phyloP scores from a whole-genome alignment of 306 rosid genomes.

The Senna tora region DNA sequence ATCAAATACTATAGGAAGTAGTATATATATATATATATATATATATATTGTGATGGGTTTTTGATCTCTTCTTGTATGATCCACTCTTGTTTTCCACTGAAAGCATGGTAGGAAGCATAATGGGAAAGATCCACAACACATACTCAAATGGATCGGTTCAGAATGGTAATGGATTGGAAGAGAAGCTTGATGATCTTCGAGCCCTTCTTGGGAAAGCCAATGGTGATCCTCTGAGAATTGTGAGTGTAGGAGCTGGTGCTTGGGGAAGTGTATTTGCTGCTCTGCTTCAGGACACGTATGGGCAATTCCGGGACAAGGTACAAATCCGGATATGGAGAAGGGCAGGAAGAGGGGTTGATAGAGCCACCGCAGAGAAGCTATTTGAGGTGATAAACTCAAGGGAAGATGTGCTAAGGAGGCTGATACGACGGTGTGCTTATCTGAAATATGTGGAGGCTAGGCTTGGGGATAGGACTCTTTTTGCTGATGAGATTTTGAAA shows the following conservation, averaged over 20 bases:
- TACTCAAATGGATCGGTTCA: constrained; percentile 67
- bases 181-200: constrained; percentile 73
- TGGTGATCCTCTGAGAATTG: constrained; percentile 81
- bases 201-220: constrained; percentile 49
- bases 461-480: constrained; percentile 82
- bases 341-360: constrained; percentile 68
- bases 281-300: constrained; percentile 75
- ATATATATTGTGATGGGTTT: too few species aligned
- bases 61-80: constrained; percentile 16
- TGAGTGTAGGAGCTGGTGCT: constrained; percentile 93
- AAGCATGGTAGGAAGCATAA: constrained; percentile 67
- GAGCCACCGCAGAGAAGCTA: constrained; percentile 78
- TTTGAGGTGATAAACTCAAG: constrained; percentile 88
- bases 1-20: not conserved
- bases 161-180: constrained; percentile 62
- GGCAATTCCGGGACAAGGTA: constrained; percentile 78
- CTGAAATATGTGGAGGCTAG: constrained; percentile 91
- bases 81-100: not conserved
- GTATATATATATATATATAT: too few species aligned
- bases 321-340: constrained; percentile 91
- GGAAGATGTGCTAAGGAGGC: constrained; percentile 85
- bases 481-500: constrained; percentile 88
- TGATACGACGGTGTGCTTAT: constrained; percentile 86
- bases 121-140: constrained; percentile 38
- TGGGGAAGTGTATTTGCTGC: constrained; percentile 97